Evolutionary conservation across 75 land plant species (phyloP).

Genomic region (Cryptomeria japonica): DNA sequence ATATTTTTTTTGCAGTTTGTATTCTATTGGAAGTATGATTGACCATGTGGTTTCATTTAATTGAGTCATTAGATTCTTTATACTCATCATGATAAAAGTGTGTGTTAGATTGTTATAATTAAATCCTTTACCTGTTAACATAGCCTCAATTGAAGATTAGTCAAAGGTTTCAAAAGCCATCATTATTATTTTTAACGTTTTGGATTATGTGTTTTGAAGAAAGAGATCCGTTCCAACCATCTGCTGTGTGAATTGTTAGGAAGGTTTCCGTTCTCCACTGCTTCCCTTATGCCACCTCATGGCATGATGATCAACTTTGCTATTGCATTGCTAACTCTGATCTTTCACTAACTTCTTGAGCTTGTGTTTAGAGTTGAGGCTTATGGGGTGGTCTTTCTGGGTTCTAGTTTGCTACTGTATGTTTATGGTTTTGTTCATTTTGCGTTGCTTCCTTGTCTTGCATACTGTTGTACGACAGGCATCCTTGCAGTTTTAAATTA

Average conservation of each 20-base stretch:
- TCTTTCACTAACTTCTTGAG: neutral
- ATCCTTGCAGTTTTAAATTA: no score
- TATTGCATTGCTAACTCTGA: neutral
- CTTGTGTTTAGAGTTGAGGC: neutral
- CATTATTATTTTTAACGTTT: neutral
- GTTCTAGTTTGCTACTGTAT: no score
- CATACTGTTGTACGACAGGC: no score
- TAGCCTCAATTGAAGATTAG: neutral
- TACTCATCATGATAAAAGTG: neutral
- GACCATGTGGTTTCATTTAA: neutral
- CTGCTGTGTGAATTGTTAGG: neutral
- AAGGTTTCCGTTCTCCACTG: neutral
- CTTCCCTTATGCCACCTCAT: neutral
- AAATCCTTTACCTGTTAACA: neutral
- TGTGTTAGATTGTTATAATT: neutral
- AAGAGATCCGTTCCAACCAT: neutral
- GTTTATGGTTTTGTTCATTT: no score
- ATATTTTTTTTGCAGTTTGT: neutral
- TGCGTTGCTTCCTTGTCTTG: no score
- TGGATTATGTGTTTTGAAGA: neutral
- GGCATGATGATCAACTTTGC: neutral
- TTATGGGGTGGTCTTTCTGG: neutral
- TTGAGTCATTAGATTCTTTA: neutral
- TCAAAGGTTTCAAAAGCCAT: neutral
- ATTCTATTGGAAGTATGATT: neutral